Evolutionary conservation across 2,329 filamentous ascomycete species (phyloP), one percentile per base, ranked within the genome.

Genomic region (Colletotrichum tamarilloi): DNA sequence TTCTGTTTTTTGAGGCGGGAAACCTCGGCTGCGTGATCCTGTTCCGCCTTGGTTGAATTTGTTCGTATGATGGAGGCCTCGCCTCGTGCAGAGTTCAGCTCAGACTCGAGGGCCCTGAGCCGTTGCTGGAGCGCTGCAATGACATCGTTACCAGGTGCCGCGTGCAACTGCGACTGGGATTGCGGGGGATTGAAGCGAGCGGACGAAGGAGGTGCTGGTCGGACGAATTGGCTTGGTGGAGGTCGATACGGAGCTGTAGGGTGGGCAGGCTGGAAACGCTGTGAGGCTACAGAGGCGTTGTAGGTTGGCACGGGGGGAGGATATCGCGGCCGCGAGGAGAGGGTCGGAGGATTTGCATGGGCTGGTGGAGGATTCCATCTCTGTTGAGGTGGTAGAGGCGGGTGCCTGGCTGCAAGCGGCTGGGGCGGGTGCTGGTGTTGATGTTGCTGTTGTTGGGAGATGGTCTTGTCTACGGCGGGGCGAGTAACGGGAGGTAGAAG

Each of bases 41-140:
- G 89, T 19, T 86, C 85, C 0, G 87, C 84, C 77, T 90, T 92
- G 62, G 92, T 89, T 53, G 91, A 87, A 73, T 94, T 94, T 73
- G 89, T 89, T 42, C 94, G 90, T n/a, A 95, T 87, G 73, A 95
- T 95, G 63, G 92, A 88, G 32, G 91, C 91, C 80, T 95, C 93
- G 62, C 94, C 94, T 22, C 89, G 85, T 76, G 93, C 93, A 3
- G 88, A 87, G 67, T 86, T 86, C 19, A 92, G 86, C 62, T 91
- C 89, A 6, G 87, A 83, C 76, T 89, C 86, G 3, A 92, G 84
- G 1, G 86, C 84, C 8, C 83, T 82, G 42, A 92, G 81, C 49
- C 88, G 86, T 35, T 88, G 87, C 76, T 90, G 87, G 2, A 91
- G 81, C 0, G 85, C 82, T 4, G 85, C 80, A 6, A 87, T 72